Evolutionary conservation across 768 basidiomycete species (phyloP).

Genomic region (Cystofilobasidium bisporidii): DNA sequence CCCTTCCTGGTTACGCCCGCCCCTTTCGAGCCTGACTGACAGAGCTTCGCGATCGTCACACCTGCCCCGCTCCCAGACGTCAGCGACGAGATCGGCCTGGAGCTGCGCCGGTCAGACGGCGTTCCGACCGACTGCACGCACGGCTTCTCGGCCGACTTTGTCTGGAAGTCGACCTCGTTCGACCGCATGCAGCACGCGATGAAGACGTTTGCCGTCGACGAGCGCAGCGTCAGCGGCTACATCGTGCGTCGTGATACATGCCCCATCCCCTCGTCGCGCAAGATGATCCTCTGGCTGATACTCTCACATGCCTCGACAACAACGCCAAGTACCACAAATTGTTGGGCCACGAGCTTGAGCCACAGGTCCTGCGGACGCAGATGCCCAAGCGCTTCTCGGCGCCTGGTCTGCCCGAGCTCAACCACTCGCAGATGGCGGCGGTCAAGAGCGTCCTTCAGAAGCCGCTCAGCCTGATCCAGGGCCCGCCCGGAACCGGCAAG

Average conservation of each 20-base stretch:
- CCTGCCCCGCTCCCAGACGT: conserved; percentile 54
- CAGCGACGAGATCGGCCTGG: conserved; percentile 93
- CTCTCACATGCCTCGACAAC: too few relatives aligned
- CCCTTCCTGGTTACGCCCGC: too few relatives aligned
- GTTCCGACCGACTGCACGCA: conserved; percentile 90
- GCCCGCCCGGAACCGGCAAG: conserved; percentile 96
- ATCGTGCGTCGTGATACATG: conserved; percentile 81
- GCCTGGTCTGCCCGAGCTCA: conserved; percentile 92
- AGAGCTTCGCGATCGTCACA: neutral
- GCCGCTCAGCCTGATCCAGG: conserved; percentile 83
- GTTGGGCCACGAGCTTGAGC: conserved; percentile 93
- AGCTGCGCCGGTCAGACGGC: conserved; percentile 78
- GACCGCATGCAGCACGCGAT: conserved; percentile 99
- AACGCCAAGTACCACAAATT: conserved; percentile 99
- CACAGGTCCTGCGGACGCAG: conserved; percentile 54
- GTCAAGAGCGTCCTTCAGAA: conserved; percentile 98
- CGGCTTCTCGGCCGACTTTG: conserved; percentile 95
- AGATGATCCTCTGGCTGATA: too few relatives aligned
- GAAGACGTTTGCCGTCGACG: conserved; percentile 99
- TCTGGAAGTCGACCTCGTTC: conserved; percentile 99
- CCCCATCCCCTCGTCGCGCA: too few relatives aligned
- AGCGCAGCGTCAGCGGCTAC: conserved; percentile 97
- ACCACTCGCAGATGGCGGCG: conserved; percentile 99
- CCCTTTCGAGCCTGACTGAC: too few relatives aligned
- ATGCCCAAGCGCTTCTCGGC: conserved; percentile 60